phyloP scores from a whole-genome alignment of 1,139 yeast genomes.

The Yamadazyma atlantica region DNA sequence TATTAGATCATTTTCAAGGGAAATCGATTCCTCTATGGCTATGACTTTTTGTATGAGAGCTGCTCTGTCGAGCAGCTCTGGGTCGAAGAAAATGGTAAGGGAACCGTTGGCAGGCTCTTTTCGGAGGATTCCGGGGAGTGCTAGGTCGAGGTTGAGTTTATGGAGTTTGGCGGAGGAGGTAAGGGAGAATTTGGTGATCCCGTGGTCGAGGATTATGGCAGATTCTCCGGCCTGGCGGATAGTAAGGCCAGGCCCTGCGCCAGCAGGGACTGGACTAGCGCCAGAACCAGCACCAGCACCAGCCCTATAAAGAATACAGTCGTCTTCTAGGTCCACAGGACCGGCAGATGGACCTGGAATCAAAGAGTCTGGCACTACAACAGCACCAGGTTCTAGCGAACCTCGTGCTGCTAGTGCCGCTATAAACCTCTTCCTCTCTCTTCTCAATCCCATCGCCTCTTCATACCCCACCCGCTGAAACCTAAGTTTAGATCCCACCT shows the following conservation, averaged over 20 bases:
- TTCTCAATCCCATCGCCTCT: constrained; percentile 21
- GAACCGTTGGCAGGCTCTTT: constrained; percentile 9
- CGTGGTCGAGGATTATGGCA: constrained; percentile 7
- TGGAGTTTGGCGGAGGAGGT: constrained; percentile 7
- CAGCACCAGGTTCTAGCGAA: no score
- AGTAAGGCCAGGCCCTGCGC: no score
- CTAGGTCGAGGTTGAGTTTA: constrained; percentile 5
- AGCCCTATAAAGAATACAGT: no score
- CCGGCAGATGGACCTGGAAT: no score
- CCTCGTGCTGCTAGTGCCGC: no score
- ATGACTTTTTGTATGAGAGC: neutral
- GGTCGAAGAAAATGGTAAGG: constrained; percentile 5
- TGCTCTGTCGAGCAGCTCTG: constrained; percentile 1
- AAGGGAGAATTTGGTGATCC: constrained; percentile 5
- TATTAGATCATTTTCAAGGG: constrained; percentile 2
- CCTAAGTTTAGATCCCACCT: constrained; percentile 19
- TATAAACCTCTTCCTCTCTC: constrained; percentile 13
- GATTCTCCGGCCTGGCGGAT: constrained; percentile 9
- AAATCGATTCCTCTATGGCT: constrained; percentile 1
- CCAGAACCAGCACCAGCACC: no score
- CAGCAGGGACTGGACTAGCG: no score
- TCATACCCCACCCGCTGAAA: constrained; percentile 22
- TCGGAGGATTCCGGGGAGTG: constrained; percentile 1
- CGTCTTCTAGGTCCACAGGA: no score
- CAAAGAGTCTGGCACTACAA: no score